These are phyloP conservation scores for Entomortierella beljakovae DNA, from an alignment of 192 early-diverging fungal species.

Conservation along the genomic window DNA sequence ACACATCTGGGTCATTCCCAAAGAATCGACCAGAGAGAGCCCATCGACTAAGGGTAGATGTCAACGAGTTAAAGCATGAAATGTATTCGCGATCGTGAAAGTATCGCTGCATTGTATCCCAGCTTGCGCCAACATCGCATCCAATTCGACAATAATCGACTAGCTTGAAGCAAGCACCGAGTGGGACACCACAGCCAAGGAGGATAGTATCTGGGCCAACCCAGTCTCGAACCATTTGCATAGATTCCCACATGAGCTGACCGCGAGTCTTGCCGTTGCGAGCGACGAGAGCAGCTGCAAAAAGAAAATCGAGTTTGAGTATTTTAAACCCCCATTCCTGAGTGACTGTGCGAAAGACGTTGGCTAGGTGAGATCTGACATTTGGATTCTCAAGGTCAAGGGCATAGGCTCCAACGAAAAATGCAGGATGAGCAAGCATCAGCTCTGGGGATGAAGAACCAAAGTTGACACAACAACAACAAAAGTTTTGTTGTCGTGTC, in stretches of 20 bases:
- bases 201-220: slow-evolving; percentile 56
- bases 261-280: slow-evolving; percentile 58
- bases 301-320: slow-evolving; percentile 64
- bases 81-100: slow-evolving; percentile 65
- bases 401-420: slow-evolving; percentile 57
- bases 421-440: slow-evolving; percentile 53
- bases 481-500: slow-evolving; percentile 28
- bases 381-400: slow-evolving; percentile 59
- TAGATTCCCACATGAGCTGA: slow-evolving; percentile 64
- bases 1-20: slow-evolving; percentile 67
- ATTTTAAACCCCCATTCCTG: slow-evolving; percentile 62
- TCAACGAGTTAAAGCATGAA: slow-evolving; percentile 60
- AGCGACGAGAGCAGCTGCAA: slow-evolving; percentile 60
- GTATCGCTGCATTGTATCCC: slow-evolving; percentile 59
- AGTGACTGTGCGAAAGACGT: slow-evolving; percentile 56
- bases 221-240: slow-evolving; percentile 56
- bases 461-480: slow-evolving; percentile 8
- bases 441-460: background rate
- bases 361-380: slow-evolving; percentile 49
- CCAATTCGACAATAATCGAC: slow-evolving; percentile 65
- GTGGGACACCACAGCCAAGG: slow-evolving; percentile 62
- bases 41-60: slow-evolving; percentile 60
- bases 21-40: slow-evolving; percentile 59
- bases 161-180: slow-evolving; percentile 56
- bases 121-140: slow-evolving; percentile 59